These are phyloP conservation scores for Xylaria castorea DNA, from an alignment of 495 filamentous ascomycete genomes.

Conservation along the genomic window DNA sequence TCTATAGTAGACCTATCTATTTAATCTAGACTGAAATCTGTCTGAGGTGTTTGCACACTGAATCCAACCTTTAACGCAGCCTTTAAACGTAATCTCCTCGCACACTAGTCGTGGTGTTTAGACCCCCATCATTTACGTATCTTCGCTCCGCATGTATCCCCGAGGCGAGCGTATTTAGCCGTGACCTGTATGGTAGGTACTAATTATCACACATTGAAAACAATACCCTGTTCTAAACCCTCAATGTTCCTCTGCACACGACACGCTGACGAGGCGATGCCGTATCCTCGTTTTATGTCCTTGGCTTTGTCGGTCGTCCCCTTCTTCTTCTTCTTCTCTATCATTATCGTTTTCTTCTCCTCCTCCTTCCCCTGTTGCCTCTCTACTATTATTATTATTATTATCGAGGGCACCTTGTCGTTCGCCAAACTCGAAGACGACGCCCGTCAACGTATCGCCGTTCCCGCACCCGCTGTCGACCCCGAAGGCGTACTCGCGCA, in stretches of 20 bases:
- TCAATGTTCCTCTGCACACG: conserved; percentile 16
- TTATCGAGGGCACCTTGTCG: too few relatives aligned
- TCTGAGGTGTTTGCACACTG: conserved; percentile 6
- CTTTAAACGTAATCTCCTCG: conserved; percentile 2
- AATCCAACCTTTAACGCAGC: background rate
- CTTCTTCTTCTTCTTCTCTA: conserved; percentile 13
- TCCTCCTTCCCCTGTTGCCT: conserved; percentile 32
- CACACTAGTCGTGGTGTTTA: background rate
- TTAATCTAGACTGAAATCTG: conserved; percentile 7
- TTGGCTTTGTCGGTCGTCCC: conserved; percentile 17
- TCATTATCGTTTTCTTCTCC: conserved; percentile 22
- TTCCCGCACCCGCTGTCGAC: conserved; percentile 83
- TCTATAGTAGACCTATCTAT: conserved; percentile 7
- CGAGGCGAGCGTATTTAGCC: background rate
- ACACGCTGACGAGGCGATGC: conserved; percentile 38
- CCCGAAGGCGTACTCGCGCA: conserved; percentile 74
- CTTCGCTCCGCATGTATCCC: background rate
- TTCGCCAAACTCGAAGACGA: conserved; percentile 65
- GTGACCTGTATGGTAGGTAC: background rate
- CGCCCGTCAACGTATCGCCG: conserved; percentile 75
- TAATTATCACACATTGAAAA: background rate
- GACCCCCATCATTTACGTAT: background rate
- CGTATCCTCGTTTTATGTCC: conserved; percentile 16
- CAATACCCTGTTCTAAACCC: background rate
- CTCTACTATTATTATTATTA: background rate